Evolutionary conservation across 2,329 filamentous ascomycete species (phyloP).

Genomic region (Neofusicoccum kwambonambiense): DNA sequence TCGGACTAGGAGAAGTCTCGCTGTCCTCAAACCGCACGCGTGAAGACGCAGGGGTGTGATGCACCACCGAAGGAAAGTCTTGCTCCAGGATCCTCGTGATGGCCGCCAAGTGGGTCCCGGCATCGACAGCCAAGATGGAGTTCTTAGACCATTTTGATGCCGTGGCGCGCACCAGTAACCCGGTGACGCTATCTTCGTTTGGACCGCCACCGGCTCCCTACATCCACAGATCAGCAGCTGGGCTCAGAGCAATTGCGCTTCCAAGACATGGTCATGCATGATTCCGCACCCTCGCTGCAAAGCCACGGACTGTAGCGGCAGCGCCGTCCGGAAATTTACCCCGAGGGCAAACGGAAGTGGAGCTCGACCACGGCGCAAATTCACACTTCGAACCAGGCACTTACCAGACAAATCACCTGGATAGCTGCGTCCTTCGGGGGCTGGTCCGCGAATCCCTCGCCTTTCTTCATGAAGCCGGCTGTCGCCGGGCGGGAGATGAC

Average conservation of each 20-base stretch:
- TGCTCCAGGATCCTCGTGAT: constrained; percentile 75
- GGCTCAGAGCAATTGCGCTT: not conserved
- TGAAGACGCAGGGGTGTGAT: constrained; percentile 2
- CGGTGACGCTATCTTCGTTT: constrained; percentile 83
- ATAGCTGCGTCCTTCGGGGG: constrained; percentile 41
- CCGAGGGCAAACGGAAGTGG: not conserved
- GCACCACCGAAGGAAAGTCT: constrained; percentile 47
- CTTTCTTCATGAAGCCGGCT: constrained; percentile 42
- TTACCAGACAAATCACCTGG: constrained; percentile 50
- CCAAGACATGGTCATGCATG: constrained; percentile 3
- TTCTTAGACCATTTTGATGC: constrained; percentile 76
- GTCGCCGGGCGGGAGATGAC: not conserved
- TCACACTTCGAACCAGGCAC: constrained; percentile 21
- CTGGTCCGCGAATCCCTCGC: constrained; percentile 34
- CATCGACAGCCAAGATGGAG: constrained; percentile 89
- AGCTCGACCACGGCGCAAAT: not conserved
- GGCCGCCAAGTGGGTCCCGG: constrained; percentile 81
- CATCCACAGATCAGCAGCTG: constrained; percentile 14
- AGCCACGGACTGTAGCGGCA: not conserved
- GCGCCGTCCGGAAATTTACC: not conserved
- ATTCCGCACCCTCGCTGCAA: not conserved
- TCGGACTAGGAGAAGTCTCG: constrained; percentile 14
- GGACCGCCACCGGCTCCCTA: constrained; percentile 90
- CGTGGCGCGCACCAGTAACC: constrained; percentile 81
- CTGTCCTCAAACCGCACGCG: constrained; percentile 8